Percentiles rank a stretch among this genome's conserved stretches.
Evolutionary conservation across 2,329 filamentous ascomycete species (phyloP).

Genomic region (Chaetomiaceae sp.): DNA sequence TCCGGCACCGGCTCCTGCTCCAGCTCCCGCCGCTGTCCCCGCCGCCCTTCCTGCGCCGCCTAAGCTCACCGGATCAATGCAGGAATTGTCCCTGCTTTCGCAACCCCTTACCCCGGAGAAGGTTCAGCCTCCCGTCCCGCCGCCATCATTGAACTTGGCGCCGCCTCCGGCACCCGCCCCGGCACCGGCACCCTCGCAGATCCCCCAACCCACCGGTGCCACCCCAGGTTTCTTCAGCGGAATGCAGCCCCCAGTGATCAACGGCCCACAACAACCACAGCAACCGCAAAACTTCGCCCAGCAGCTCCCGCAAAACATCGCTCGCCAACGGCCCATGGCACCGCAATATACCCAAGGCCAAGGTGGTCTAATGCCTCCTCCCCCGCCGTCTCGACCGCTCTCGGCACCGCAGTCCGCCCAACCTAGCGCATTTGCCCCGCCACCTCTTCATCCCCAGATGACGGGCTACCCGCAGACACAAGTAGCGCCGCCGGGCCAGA

Average conservation of each 20-base stretch:
- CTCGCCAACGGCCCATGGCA: constrained; percentile 65
- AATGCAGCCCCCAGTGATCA: constrained; percentile 36
- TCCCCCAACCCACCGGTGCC: constrained; percentile 47
- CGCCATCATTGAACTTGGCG: constrained; percentile 31
- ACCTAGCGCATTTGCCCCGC: constrained; percentile 65
- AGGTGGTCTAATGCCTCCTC: constrained; percentile 66
- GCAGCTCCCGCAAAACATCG: constrained; percentile 40
- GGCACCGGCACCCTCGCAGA: constrained; percentile 33
- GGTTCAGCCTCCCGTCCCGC: constrained; percentile 31
- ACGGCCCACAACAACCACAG: constrained; percentile 31
- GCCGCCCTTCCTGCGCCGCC: constrained; percentile 28
- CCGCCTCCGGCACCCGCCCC: constrained; percentile 32
- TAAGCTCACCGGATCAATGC: constrained; percentile 63
- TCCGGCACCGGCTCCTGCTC: constrained; percentile 34
- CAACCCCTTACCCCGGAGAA: constrained; percentile 50
- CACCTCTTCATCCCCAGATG: constrained; percentile 76
- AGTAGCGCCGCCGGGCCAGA: constrained; percentile 70
- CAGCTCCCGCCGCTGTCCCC: constrained; percentile 37
- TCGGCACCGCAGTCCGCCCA: constrained; percentile 83
- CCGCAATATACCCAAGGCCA: constrained; percentile 58
- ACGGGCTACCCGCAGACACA: constrained; percentile 58
- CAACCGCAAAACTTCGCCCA: constrained; percentile 28
- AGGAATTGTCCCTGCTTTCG: constrained; percentile 51
- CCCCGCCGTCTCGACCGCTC: constrained; percentile 70
- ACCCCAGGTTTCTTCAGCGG: constrained; percentile 55